Conservation (phyloP, 1,284 basidiomycete species). For the Leccinum cinnamomeum region DNA sequence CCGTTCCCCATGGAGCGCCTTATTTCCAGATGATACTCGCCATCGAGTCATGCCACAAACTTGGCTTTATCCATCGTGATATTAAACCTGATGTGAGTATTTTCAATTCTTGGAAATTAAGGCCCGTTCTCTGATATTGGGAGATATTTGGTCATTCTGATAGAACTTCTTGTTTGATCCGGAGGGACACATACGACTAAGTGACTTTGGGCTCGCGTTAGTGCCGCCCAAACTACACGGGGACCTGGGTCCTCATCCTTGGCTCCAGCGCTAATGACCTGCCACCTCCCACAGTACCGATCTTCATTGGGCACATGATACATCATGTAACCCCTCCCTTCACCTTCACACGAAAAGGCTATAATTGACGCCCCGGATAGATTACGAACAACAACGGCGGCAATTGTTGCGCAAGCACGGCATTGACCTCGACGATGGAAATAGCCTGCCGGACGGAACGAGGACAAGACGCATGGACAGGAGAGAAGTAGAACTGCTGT, state of each 20-base stretch:
- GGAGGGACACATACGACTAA: slow-evolving; percentile 90
- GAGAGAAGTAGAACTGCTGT: slow-evolving; percentile 75
- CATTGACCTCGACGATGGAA: slow-evolving; percentile 86
- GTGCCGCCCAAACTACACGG: slow-evolving; percentile 37
- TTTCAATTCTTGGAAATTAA: slow-evolving; percentile 33
- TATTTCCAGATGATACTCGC: slow-evolving; percentile 86
- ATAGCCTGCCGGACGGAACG: slow-evolving; percentile 60
- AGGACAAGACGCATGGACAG: slow-evolving; percentile 74
- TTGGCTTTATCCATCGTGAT: slow-evolving; percentile 96
- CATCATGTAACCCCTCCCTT: slow-evolving; percentile 57
- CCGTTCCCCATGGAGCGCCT: slow-evolving; percentile 21
- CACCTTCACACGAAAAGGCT: slow-evolving; percentile 24
- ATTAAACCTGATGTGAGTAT: slow-evolving; percentile 87
- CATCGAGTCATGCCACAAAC: slow-evolving; percentile 89
- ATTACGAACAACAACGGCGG: slow-evolving; percentile 92
- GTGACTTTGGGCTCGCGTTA: slow-evolving; percentile 94
- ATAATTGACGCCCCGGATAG: slow-evolving; percentile 40
- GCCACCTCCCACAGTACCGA: slow-evolving; percentile 56
- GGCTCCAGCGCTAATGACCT: slow-evolving; percentile 23
- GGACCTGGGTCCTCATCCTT: slow-evolving; percentile 23
- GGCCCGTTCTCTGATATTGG: slow-evolving; percentile 32
- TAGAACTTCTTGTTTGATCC: slow-evolving; percentile 96
- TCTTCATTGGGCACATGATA: slow-evolving; percentile 91
- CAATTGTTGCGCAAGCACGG: slow-evolving; percentile 91
- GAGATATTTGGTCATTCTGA: slow-evolving; percentile 29